Percentiles rank a stretch among this genome's conserved stretches.
phyloP scores from a whole-genome alignment of 371 early-diverging fungal genomes.

The Rhizopus sp. region DNA sequence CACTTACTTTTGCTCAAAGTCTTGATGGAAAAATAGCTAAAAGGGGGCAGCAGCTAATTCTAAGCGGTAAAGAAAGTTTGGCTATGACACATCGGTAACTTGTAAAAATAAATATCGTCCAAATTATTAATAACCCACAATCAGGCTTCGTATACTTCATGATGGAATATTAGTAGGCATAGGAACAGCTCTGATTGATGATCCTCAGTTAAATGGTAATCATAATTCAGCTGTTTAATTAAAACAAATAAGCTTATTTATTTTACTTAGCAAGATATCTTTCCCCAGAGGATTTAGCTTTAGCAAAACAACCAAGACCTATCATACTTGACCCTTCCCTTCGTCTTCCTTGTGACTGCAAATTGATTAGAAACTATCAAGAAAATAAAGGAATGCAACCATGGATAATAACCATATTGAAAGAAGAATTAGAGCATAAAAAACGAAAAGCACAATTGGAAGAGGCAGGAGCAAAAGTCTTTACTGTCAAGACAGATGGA shows the following conservation, averaged over 20 bases:
- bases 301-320: slow-evolving; percentile 69
- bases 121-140: background rate
- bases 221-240: background rate
- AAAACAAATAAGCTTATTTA: background rate
- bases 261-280: slow-evolving; percentile 28
- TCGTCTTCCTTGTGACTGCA: slow-evolving; percentile 28
- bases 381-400: slow-evolving; percentile 27
- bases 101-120: background rate
- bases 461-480: slow-evolving; percentile 42
- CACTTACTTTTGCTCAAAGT: slow-evolving; percentile 73
- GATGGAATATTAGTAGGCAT: slow-evolving; percentile 92
- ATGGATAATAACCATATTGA: slow-evolving; percentile 27
- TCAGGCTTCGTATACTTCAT: slow-evolving; percentile 69
- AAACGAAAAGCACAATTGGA: slow-evolving; percentile 36
- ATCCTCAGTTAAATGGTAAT: slow-evolving; percentile 82
- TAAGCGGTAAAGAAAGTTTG: slow-evolving; percentile 81
- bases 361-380: slow-evolving; percentile 34
- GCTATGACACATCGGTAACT: slow-evolving; percentile 73
- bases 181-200: slow-evolving; percentile 81
- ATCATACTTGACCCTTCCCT: slow-evolving; percentile 80
- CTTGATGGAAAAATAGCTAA: slow-evolving; percentile 85
- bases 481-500: background rate
- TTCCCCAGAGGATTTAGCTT: slow-evolving; percentile 10
- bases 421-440: slow-evolving; percentile 5
- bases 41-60: slow-evolving; percentile 59